Percentiles rank a stretch among this genome's conserved stretches.
Evolutionary conservation across 2,329 filamentous ascomycete genomes (phyloP).

Genomic region (Chaetomiaceae sp.): DNA sequence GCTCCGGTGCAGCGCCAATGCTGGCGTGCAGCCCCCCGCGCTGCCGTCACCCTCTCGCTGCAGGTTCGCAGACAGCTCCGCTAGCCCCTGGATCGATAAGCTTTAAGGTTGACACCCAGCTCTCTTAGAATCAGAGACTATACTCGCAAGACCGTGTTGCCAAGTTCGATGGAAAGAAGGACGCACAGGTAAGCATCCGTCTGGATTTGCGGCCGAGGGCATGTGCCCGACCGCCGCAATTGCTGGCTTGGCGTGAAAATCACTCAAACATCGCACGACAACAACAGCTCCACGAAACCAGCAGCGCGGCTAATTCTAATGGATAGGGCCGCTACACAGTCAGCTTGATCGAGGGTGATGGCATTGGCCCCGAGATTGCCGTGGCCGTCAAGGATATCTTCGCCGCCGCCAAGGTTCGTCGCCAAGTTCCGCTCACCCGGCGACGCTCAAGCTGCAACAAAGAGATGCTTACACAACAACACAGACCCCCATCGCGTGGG

Average conservation of each 20-base stretch:
- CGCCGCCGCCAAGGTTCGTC: constrained; percentile 78
- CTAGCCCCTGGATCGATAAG: neutral
- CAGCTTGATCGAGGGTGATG: constrained; percentile 96
- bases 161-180: constrained; percentile 90
- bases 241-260: constrained; percentile 22
- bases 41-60: constrained; percentile 44
- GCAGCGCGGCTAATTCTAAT: constrained; percentile 25
- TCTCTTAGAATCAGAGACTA: constrained; percentile 49
- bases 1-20: constrained; percentile 73
- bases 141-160: constrained; percentile 74
- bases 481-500: constrained; percentile 90
- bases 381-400: constrained; percentile 99
- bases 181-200: constrained; percentile 66
- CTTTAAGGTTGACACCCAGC: constrained; percentile 27
- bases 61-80: constrained; percentile 48
- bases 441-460: neutral
- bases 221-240: constrained; percentile 9
- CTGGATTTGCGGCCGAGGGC: constrained; percentile 14
- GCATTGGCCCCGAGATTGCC: constrained; percentile 96
- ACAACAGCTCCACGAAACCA: constrained; percentile 12
- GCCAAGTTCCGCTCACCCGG: constrained; percentile 31
- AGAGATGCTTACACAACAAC: constrained; percentile 14
- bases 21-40: constrained; percentile 64
- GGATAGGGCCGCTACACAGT: constrained; percentile 88
- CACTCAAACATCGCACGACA: constrained; percentile 19